phyloP scores from a whole-genome alignment of 495 filamentous ascomycete species.

The Barbatosphaeria neglecta region DNA sequence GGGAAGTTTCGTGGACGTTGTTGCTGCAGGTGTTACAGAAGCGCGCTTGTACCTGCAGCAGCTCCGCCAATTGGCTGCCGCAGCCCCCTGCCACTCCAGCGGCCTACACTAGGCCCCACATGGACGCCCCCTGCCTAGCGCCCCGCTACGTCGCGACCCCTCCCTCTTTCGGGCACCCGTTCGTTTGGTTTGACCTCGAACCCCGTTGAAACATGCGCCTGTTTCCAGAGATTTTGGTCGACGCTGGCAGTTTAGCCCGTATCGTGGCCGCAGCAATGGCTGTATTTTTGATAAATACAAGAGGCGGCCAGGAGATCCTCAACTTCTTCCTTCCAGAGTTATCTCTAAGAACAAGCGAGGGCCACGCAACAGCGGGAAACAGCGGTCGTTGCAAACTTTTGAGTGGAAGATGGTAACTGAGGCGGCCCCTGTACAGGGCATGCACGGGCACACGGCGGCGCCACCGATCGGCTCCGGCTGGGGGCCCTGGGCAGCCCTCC shows the following conservation, averaged over 20 bases:
- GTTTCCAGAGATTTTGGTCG: constrained; percentile 13
- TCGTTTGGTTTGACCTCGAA: constrained; percentile 19
- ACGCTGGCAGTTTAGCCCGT: background rate
- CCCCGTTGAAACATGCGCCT: constrained; percentile 20
- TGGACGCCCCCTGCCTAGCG: no score
- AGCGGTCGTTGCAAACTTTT: no score
- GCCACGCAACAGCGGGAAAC: no score
- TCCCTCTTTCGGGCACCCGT: constrained; percentile 1
- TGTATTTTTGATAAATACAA: no score
- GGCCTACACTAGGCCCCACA: no score
- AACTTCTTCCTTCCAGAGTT: no score
- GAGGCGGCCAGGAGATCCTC: no score
- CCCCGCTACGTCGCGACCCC: background rate
- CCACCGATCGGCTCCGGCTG: constrained; percentile 22
- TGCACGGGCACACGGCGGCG: constrained; percentile 10
- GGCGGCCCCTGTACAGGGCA: constrained; percentile 6
- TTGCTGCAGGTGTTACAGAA: constrained; percentile 23
- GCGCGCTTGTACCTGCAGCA: constrained; percentile 12
- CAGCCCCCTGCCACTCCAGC: background rate
- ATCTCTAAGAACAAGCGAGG: no score
- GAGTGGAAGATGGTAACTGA: no score
- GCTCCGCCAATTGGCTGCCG: constrained; percentile 14
- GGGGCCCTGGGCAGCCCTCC: constrained; percentile 13
- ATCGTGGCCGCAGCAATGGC: no score
- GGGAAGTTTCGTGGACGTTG: constrained; percentile 10